Conservation (phyloP, 2,329 filamentous ascomycete genomes). For the Botryosphaeria dothidea region DNA sequence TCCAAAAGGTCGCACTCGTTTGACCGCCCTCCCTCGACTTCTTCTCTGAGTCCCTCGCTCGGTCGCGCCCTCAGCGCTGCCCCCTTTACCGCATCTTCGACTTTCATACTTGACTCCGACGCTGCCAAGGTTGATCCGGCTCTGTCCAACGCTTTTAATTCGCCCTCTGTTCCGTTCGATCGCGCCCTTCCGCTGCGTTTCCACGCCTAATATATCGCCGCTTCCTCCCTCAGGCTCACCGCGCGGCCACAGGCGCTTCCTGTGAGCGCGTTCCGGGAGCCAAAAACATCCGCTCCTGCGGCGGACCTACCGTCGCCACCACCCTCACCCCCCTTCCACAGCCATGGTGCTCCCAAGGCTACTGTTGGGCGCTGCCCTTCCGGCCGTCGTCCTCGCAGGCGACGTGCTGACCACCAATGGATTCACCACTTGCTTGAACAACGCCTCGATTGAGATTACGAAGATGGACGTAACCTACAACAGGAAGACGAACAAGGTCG, state of each 20-base stretch:
- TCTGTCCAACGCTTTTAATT: conserved; percentile 9
- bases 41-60: conserved; percentile 14
- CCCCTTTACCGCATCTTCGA: conserved; percentile 14
- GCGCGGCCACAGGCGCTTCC: conserved; percentile 14
- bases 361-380: conserved; percentile 36
- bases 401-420: conserved; percentile 79
- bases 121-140: conserved; percentile 16
- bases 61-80: neutral
- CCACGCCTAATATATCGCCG: neutral
- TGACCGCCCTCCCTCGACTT: conserved; percentile 1
- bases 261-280: conserved; percentile 12
- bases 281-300: neutral
- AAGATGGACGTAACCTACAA: conserved; percentile 78
- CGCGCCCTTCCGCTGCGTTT: neutral
- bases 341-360: conserved; percentile 40
- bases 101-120: neutral
- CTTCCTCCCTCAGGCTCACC: neutral
- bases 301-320: conserved; percentile 14
- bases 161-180: conserved; percentile 7
- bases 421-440: conserved; percentile 70
- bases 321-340: conserved; percentile 21
- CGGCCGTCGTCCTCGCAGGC: conserved; percentile 58
- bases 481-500: conserved; percentile 69
- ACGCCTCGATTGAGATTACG: conserved; percentile 66
- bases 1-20: conserved; percentile 9